Base-by-base conservation (phyloP, 2,329 filamentous ascomycete genomes). In the Chaetothyriales sp. region DNA sequence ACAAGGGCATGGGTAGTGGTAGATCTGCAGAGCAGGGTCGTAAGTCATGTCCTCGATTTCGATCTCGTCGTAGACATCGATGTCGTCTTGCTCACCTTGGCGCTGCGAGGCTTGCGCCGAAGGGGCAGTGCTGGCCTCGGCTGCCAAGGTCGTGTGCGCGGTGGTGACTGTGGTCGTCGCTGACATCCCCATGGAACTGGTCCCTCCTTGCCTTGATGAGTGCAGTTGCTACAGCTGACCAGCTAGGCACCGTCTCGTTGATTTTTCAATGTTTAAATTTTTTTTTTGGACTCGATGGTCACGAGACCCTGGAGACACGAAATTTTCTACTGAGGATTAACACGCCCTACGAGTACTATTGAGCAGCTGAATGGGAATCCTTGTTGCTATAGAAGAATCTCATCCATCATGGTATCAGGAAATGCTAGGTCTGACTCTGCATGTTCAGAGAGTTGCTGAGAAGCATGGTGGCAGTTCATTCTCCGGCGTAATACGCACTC, bases 41-140 rank as follows among this genome's bases (percentile, higher is more conserved):
- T 80, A 95, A 63, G 86, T 92, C 89, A 95, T 94, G 70, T 98
- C 92, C 69, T 97, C 90, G 73, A 97, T 95, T 68, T 97, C 90
- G 69, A 97, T 90, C 70, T 95, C 90, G 65, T 97, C 90, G 74
- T 95, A 97, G 67, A 95, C 86, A 60, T 84, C 81, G 52, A 84
- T 69, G 50, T 79, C 75, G 58, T 47, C 18, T 44, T 48, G 46
- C 47, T 25, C 13, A 25, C 5, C 40, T 44, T 44, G 40, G 49
- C 46, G 47, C 18, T 47, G 44, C 1, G 33, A 33, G 8, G 22
- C 40, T 19, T 50, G 40, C n/a, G 54, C 22, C 0, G 53, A 46
- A 6, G 53, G 29, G 7, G 47, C 19, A 15, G 44, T 15, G 20
- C 22, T 40, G 9, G 29, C 19, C 25, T 25, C 18, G 9, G 43